A percentile compares a stretch with the other conserved stretches of the same genome.
Conservation (phyloP, 2,329 filamentous ascomycete genomes). For the Epichloe baconii region DNA sequence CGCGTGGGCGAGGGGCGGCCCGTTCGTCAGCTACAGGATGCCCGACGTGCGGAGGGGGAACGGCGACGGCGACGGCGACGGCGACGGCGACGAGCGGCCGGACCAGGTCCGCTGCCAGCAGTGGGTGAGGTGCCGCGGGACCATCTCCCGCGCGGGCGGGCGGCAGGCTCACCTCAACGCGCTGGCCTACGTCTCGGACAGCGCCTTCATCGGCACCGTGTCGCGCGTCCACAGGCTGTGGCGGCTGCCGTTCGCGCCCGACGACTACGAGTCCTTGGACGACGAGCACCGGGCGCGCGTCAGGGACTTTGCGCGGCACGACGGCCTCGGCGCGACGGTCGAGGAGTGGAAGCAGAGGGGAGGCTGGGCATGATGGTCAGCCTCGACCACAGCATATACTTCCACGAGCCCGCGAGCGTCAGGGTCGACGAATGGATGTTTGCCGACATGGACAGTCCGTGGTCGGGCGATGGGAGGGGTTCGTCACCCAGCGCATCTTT, state of each 20-base stretch:
- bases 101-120: slow-evolving; percentile 56
- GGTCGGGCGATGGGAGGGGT: slow-evolving; percentile 63
- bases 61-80: slow-evolving; percentile 6
- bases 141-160: slow-evolving; percentile 60
- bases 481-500: slow-evolving; percentile 66
- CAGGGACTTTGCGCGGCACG: slow-evolving; percentile 22
- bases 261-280: slow-evolving; percentile 39
- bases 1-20: slow-evolving; percentile 35
- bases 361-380: slow-evolving; percentile 75
- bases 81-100: slow-evolving; percentile 29
- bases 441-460: slow-evolving; percentile 66
- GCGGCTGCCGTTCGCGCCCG: slow-evolving; percentile 47
- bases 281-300: slow-evolving; percentile 23
- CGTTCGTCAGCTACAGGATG: slow-evolving; percentile 34
- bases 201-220: slow-evolving; percentile 85
- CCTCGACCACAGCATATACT: slow-evolving; percentile 62
- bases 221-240: slow-evolving; percentile 69
- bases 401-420: slow-evolving; percentile 46
- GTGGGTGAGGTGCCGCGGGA: slow-evolving; percentile 64
- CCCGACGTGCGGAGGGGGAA: slow-evolving; percentile 9
- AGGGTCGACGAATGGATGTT: slow-evolving; percentile 65
- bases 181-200: slow-evolving; percentile 86
- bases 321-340: slow-evolving; percentile 25
- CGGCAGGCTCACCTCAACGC: slow-evolving; percentile 73
- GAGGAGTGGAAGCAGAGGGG: slow-evolving; percentile 36